Conservation (phyloP, 345 rosid species). For the Excoecaria cochinchinensis region DNA sequence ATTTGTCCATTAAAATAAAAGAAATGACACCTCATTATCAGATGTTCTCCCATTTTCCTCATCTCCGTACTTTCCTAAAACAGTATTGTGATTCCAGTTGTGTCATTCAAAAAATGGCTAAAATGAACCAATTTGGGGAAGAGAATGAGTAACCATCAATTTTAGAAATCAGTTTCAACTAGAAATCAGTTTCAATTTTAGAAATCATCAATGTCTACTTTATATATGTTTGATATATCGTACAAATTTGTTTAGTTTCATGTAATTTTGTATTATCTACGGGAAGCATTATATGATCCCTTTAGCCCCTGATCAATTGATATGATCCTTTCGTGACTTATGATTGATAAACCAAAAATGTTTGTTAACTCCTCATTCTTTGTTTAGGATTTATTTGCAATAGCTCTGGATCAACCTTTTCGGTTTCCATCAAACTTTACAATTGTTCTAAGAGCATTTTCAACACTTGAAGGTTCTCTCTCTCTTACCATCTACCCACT, state of each 20-base stretch:
- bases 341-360: not conserved
- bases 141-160: not conserved
- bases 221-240: not conserved
- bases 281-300: not conserved
- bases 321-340: not conserved
- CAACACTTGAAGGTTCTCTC: slow-evolving; percentile 82
- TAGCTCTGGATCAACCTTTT: slow-evolving; percentile 93
- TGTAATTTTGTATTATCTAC: not conserved
- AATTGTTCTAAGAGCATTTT: slow-evolving; percentile 84
- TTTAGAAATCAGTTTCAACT: not conserved
- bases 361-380: slow-evolving; percentile 8
- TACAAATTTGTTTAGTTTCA: not conserved
- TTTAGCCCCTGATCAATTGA: not conserved
- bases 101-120: not conserved
- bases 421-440: slow-evolving; percentile 89
- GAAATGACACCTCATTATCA: not conserved
- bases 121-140: not conserved
- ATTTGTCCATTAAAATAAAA: not conserved
- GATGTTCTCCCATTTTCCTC: not conserved
- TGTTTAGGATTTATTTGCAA: slow-evolving; percentile 86
- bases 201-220: not conserved
- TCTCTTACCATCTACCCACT: not conserved
- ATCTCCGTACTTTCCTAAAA: no score
- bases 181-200: no score
- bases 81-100: not conserved